Evolutionary conservation across 129 eudicot species (phyloP).

Genomic region (Oenanthe sinensis): DNA sequence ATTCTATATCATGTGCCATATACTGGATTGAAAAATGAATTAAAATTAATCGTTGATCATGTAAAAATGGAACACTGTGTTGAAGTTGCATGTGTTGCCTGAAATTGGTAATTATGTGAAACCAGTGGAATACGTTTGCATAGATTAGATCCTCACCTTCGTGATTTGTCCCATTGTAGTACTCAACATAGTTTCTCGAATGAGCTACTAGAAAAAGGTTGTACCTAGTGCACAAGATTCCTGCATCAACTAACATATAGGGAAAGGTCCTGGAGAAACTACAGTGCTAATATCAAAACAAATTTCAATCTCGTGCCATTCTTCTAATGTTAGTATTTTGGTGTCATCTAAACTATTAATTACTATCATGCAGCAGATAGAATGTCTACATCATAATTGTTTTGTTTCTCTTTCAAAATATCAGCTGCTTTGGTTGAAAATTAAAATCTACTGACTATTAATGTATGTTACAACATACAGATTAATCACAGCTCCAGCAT

Average conservation of each 20-base stretch:
- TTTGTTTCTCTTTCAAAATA: not conserved
- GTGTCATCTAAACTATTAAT: not conserved
- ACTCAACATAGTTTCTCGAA: not conserved
- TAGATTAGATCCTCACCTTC: not conserved
- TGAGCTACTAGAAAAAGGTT: not conserved
- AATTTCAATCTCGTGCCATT: no score
- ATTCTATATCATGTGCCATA: not conserved
- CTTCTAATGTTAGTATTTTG: not conserved
- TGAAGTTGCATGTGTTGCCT: not conserved
- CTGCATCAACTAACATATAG: not conserved
- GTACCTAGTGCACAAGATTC: not conserved
- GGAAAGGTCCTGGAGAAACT: not conserved
- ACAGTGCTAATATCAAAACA: not conserved
- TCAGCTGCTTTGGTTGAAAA: conserved; percentile 1
- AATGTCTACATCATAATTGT: not conserved
- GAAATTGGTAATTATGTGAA: not conserved
- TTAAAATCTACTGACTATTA: not conserved
- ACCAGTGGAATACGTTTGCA: not conserved
- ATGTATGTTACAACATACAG: conserved; percentile 27
- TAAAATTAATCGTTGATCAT: not conserved
- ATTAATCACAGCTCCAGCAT: conserved; percentile 75
- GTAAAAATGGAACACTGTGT: not conserved
- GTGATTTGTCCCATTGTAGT: not conserved
- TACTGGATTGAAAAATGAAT: not conserved
- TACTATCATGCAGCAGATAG: conserved; percentile 2